Conservation (phyloP, 2,329 filamentous ascomycete genomes). For the Pseudopyricularia cyperi region DNA sequence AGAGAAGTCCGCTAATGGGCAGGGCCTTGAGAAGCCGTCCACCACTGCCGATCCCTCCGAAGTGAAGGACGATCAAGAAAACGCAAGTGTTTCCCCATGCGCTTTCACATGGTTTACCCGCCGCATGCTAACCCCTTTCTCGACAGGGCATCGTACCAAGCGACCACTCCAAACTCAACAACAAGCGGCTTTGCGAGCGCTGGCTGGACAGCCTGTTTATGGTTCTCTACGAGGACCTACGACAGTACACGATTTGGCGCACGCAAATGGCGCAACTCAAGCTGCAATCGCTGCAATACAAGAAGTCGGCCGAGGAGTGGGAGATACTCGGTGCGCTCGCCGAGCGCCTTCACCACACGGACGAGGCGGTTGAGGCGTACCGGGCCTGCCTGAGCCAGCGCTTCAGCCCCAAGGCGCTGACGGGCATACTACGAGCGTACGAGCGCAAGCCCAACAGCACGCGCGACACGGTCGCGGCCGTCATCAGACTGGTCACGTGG, state of each 20-base stretch:
- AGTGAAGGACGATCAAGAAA: constrained; percentile 59
- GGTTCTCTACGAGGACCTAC: constrained; percentile 95
- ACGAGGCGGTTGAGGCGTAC: constrained; percentile 89
- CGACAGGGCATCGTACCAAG: constrained; percentile 49
- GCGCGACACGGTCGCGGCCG: constrained; percentile 65
- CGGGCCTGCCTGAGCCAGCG: constrained; percentile 73
- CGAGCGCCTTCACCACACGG: constrained; percentile 79
- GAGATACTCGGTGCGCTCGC: constrained; percentile 91
- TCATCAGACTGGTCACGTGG: constrained; percentile 91
- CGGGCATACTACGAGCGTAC: constrained; percentile 68
- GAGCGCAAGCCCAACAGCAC: constrained; percentile 60
- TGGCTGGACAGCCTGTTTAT: constrained; percentile 99
- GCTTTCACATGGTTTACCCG: not conserved
- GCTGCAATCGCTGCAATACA: constrained; percentile 87
- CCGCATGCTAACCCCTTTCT: not conserved
- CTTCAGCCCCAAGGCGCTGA: constrained; percentile 87
- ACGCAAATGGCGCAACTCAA: constrained; percentile 95
- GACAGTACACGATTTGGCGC: constrained; percentile 98
- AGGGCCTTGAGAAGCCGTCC: constrained; percentile 59
- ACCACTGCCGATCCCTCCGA: constrained; percentile 67
- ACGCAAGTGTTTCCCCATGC: constrained; percentile 31
- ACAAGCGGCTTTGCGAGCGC: constrained; percentile 91
- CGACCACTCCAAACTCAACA: constrained; percentile 77
- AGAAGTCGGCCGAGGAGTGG: constrained; percentile 95
- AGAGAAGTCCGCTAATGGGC: constrained; percentile 15